phyloP scores from a whole-genome alignment of 2,329 filamentous ascomycete genomes.

The Scopulariopsis brevicaulis region DNA sequence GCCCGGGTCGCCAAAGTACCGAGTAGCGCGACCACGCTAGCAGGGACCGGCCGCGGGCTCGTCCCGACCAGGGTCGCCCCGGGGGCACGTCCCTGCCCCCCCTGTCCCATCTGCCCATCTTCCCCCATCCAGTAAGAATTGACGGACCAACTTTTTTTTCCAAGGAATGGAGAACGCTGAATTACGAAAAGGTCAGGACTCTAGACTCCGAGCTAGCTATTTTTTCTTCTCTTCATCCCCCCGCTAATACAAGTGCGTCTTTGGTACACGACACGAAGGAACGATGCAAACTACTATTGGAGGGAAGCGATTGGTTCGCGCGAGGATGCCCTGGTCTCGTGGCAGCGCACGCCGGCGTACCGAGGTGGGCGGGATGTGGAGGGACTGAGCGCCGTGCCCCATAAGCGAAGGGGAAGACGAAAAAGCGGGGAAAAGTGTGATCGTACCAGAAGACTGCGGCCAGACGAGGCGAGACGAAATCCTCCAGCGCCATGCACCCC shows the following conservation, averaged over 20 bases:
- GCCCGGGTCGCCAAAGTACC: neutral
- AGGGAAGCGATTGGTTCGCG: neutral
- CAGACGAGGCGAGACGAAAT: neutral
- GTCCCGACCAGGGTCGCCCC: neutral
- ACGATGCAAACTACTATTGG: no score
- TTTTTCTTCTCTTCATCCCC: neutral
- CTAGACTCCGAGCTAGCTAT: neutral
- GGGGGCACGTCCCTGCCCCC: neutral
- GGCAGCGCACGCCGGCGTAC: neutral
- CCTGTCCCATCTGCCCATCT: neutral
- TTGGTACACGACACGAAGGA: no score
- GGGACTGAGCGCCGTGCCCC: neutral
- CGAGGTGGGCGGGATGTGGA: neutral
- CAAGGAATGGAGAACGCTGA: neutral
- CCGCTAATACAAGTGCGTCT: neutral
- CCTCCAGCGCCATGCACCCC: neutral
- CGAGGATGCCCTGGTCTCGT: neutral
- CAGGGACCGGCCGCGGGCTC: neutral
- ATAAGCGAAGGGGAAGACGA: neutral
- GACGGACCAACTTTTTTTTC: neutral
- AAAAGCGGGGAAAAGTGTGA: neutral
- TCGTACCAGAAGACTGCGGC: neutral
- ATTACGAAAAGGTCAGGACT: neutral
- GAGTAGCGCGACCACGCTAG: neutral
- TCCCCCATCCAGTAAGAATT: neutral